Base-by-base conservation (phyloP, 305 asterid species). In the Stenogyne calaminthoides region DNA sequence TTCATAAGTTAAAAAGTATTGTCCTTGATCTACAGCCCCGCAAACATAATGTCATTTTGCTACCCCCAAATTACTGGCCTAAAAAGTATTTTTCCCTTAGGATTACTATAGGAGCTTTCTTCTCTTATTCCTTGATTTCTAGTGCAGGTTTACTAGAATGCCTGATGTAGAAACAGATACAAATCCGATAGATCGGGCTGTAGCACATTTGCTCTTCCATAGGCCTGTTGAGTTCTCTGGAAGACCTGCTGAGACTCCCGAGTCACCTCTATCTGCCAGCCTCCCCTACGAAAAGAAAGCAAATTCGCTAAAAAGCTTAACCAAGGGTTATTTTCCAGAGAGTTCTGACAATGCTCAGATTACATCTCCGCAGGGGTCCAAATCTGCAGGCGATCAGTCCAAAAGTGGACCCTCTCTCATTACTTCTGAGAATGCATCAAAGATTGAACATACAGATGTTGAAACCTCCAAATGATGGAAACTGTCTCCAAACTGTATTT, bases 181-280 rank as follows among this genome's bases (percentile, higher is more conserved):
- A 25, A 95, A 95, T 76, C 96, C 99, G 29, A 85, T 90, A 67
- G 99, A 95, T 76, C 95, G 99, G 39, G 79, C 85, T 14, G 90
- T 95, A 69, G 99, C 99, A 36, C 96, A 88, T 83, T 84, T 95
- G 70, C 96, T 95, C 79, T 95, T 95, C 87, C 91, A 90, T 71
- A 79, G 84, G 83, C 91, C 93, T 27, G 69, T 67, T 0, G 93
- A 86, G 52, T 70, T 67, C n/a, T 71, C 92, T 34, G 91, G 85
- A 76, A 91, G 83, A 77, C 81, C 77, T 71, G 64, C 77, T 52
- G 91, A 85, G 77, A 76, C 72, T 47, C 84, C 91, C 5, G 82
- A 84, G 67, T 83, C 86, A 7, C 89, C 91, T 58, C 27, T 77
- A 64, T 85, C 88, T 36, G 82, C 88, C 52, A 85, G 77, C 77